Evolutionary conservation across 2,329 filamentous ascomycete species (phyloP).

Genomic region (Cryphonectria nitschkei): DNA sequence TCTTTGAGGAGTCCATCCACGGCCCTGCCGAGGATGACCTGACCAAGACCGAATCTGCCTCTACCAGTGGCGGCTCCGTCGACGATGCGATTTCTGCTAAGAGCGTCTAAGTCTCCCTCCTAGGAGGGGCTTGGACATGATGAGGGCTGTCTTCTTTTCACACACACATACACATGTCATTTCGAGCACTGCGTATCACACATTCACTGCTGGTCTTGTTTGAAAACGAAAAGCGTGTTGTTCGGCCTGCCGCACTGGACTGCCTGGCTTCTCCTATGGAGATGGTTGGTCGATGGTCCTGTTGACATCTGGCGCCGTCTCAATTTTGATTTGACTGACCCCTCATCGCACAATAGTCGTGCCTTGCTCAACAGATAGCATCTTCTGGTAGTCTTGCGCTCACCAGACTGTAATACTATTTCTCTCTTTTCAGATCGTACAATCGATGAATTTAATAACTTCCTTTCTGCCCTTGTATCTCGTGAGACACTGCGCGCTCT

Average conservation of each 20-base stretch:
- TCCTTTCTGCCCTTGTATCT: background rate
- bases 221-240: slow-evolving; percentile 8
- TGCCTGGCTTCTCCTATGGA: slow-evolving; percentile 17
- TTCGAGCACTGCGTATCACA: slow-evolving; percentile 20
- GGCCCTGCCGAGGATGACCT: slow-evolving; percentile 64
- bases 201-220: slow-evolving; percentile 22
- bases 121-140: slow-evolving; percentile 24
- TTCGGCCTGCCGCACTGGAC: slow-evolving; percentile 15
- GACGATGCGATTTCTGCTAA: slow-evolving; percentile 53
- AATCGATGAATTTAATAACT: slow-evolving; percentile 6
- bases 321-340: slow-evolving; percentile 17
- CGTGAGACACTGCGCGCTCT: background rate
- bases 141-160: slow-evolving; percentile 23
- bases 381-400: slow-evolving; percentile 21
- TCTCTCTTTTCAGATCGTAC: slow-evolving; percentile 9
- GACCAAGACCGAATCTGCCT: slow-evolving; percentile 61
- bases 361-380: slow-evolving; percentile 27
- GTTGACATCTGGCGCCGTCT: slow-evolving; percentile 27
- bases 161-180: slow-evolving; percentile 18
- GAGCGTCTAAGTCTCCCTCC: slow-evolving; percentile 29
- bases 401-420: slow-evolving; percentile 26
- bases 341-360: slow-evolving; percentile 29
- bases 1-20: slow-evolving; percentile 87
- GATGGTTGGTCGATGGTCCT: slow-evolving; percentile 7
- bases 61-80: slow-evolving; percentile 59